Evolutionary conservation across 2,329 filamentous ascomycete genomes (phyloP).

Genomic region (Beauveria caledonica): DNA sequence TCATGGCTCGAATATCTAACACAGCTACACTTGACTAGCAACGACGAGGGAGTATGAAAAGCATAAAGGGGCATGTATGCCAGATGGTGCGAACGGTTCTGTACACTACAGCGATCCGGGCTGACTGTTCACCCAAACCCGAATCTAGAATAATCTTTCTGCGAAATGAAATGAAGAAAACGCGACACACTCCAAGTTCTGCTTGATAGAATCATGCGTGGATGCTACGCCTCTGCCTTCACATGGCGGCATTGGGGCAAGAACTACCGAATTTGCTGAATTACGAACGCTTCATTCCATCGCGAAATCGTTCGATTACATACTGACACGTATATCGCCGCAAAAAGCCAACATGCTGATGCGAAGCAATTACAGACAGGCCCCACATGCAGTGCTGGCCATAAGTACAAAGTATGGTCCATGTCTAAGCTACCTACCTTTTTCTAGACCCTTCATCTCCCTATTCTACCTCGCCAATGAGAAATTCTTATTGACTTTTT

Average conservation of each 20-base stretch:
- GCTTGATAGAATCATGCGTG: not conserved
- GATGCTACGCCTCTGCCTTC: not conserved
- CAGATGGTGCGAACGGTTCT: not conserved
- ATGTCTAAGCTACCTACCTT: not conserved
- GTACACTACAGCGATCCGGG: not conserved
- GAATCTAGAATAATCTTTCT: slow-evolving; percentile 3
- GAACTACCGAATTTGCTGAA: not conserved
- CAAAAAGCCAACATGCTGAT: not conserved
- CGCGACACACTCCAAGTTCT: not conserved
- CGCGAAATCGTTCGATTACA: not conserved
- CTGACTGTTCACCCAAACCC: not conserved
- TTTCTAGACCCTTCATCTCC: not conserved
- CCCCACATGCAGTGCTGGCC: not conserved
- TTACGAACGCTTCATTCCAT: not conserved
- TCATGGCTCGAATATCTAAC: not conserved
- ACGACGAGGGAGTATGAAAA: not conserved
- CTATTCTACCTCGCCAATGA: not conserved
- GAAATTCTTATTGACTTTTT: not conserved
- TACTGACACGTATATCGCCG: not conserved
- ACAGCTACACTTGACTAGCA: not conserved
- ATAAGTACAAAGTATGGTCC: not conserved
- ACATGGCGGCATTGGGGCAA: not conserved
- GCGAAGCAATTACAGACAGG: not conserved
- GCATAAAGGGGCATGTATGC: not conserved
- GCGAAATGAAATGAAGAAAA: slow-evolving; percentile 10